Evolutionary conservation across 176 grass and related monocot genomes (phyloP).

Genomic region (Ananas comosus): DNA sequence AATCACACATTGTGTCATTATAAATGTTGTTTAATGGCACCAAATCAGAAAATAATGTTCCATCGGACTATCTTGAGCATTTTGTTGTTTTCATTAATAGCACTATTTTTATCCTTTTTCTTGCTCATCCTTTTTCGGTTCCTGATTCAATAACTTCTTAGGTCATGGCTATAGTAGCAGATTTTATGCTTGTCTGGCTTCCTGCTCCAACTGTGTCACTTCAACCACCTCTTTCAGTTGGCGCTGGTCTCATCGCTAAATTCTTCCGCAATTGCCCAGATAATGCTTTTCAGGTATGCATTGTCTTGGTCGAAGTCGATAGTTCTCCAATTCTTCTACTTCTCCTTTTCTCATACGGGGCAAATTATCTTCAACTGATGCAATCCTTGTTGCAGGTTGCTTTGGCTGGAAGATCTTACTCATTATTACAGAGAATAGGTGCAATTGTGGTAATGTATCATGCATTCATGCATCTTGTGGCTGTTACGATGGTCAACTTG

Average conservation of each 20-base stretch:
- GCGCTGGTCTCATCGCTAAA: conserved; percentile 53
- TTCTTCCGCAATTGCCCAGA: conserved; percentile 83
- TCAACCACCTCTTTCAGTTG: conserved; percentile 50
- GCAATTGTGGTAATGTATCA: conserved; percentile 69
- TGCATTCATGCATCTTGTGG: neutral
- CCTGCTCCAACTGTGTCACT: conserved; percentile 84
- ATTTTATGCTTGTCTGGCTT: conserved; percentile 97
- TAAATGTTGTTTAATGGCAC: neutral
- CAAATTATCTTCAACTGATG: neutral
- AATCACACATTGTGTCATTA: neutral
- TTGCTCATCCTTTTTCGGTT: conserved; percentile 9
- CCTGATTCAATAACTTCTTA: conserved; percentile 20
- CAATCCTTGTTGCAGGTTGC: conserved; percentile 42
- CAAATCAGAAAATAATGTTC: neutral
- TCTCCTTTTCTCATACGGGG: neutral
- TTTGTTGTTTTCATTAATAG: neutral
- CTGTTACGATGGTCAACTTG: neutral
- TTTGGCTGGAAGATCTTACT: conserved; percentile 68
- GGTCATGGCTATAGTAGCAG: conserved; percentile 87
- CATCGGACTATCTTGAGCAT: neutral
- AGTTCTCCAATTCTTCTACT: neutral
- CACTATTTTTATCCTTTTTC: neutral
- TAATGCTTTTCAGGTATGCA: conserved; percentile 78
- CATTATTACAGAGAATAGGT: conserved; percentile 78
- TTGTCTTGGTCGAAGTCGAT: neutral